A percentile compares a stretch with the other conserved stretches of the same genome.
Conservation (phyloP, 495 filamentous ascomycete species). For the Penicillium paxilli region DNA sequence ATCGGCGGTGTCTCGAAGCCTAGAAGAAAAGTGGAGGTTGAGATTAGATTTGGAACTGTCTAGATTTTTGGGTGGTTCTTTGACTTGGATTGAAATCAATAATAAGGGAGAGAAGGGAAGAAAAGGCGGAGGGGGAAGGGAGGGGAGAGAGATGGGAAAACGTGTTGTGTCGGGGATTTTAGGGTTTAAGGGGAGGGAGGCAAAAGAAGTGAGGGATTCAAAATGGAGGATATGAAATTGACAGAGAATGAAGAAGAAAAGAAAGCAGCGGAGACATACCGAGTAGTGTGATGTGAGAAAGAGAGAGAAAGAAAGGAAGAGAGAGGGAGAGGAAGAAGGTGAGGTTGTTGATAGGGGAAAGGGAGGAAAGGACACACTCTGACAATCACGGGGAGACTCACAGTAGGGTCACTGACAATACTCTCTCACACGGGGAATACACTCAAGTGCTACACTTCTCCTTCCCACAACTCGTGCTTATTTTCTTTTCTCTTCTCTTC, state of each 20-base stretch:
- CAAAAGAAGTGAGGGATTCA: slow-evolving; percentile 11
- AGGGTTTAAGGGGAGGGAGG: slow-evolving; percentile 11
- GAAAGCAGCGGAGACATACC: too few species aligned
- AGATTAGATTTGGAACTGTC: not conserved
- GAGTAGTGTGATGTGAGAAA: not conserved
- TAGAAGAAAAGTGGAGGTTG: slow-evolving; percentile 18
- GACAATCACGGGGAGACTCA: slow-evolving; percentile 22
- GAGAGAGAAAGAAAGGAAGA: slow-evolving; percentile 18
- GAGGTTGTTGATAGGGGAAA: slow-evolving; percentile 6
- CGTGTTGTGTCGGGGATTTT: slow-evolving; percentile 31
- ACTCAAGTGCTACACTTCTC: too few species aligned
- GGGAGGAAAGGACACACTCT: slow-evolving; percentile 18
- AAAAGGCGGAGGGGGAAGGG: slow-evolving; percentile 19
- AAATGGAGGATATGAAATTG: not conserved
- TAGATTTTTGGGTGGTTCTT: too few species aligned
- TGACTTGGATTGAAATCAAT: not conserved
- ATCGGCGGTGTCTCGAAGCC: slow-evolving; percentile 53
- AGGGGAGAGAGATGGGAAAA: slow-evolving; percentile 20
- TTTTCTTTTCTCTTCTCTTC: too few species aligned
- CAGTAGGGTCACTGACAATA: too few species aligned
- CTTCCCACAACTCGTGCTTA: too few species aligned
- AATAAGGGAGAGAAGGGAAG: not conserved
- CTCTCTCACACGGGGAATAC: too few species aligned
- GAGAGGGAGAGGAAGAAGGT: not conserved
- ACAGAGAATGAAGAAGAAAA: not conserved